Conservation (phyloP, 768 basidiomycete species). For the Gautieria morchelliformis region DNA sequence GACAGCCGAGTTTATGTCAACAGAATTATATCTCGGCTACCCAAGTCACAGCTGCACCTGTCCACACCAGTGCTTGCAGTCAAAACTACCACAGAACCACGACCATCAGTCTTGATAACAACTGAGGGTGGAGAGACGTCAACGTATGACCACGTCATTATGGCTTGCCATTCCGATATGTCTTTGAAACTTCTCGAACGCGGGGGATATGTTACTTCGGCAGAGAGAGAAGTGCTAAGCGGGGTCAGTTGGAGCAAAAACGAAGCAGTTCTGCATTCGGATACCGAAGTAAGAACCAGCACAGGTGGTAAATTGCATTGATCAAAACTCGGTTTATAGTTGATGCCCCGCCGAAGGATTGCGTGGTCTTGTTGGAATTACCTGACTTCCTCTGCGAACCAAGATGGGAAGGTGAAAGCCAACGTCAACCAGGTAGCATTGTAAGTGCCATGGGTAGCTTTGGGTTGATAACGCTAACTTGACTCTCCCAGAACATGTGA, state of each 20-base stretch:
- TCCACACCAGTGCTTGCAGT: slow-evolving; percentile 45
- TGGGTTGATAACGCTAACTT: slow-evolving; percentile 1
- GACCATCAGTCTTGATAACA: slow-evolving; percentile 29
- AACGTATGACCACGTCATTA: slow-evolving; percentile 59
- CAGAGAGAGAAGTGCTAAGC: slow-evolving; percentile 47
- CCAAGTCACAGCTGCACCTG: slow-evolving; percentile 44
- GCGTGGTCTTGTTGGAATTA: slow-evolving; percentile 82
- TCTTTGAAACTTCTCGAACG: slow-evolving; percentile 29
- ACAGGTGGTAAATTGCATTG: background rate
- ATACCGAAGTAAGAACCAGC: slow-evolving; percentile 33
- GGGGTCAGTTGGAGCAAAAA: slow-evolving; percentile 61
- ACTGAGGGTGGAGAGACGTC: slow-evolving; percentile 36
- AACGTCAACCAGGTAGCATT: slow-evolving; percentile 53
- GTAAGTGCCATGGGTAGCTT: slow-evolving; percentile 29
- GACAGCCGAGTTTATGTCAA: slow-evolving; percentile 57
- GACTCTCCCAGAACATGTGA: slow-evolving; percentile 33
- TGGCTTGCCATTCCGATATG: slow-evolving; percentile 66
- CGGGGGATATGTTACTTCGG: slow-evolving; percentile 38
- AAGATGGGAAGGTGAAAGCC: slow-evolving; percentile 27
- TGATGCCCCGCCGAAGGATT: slow-evolving; percentile 52
- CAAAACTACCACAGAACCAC: slow-evolving; percentile 18
- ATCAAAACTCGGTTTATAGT: slow-evolving; percentile 23
- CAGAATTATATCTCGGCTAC: slow-evolving; percentile 46
- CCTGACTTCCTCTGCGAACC: slow-evolving; percentile 40
- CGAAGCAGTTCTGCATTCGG: slow-evolving; percentile 57